A percentile compares a stretch with the other conserved stretches of the same genome.
Evolutionary conservation across 306 rosid species (phyloP).

Genomic region (Trifolium dubium): DNA sequence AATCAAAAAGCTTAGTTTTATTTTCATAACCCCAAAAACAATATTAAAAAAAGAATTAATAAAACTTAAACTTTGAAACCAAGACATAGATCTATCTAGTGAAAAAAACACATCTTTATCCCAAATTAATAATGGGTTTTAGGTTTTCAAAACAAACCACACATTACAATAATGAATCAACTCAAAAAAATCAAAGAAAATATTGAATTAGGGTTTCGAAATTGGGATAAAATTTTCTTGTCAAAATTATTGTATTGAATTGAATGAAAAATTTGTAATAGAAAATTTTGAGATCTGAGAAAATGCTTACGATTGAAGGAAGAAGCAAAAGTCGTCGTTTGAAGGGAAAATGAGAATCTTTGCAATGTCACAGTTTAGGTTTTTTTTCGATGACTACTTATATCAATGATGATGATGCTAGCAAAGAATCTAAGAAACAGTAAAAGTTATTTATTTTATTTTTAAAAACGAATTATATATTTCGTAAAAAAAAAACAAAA

Average conservation of each 20-base stretch:
- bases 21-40: not conserved
- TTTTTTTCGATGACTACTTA: not conserved
- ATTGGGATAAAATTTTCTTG: not conserved
- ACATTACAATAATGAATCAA: not conserved
- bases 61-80: not conserved
- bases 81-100: constrained; percentile 2
- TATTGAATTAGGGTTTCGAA: not conserved
- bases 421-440: not conserved
- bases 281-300: constrained; percentile 3
- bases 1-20: not conserved
- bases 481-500: too few species aligned
- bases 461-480: too few species aligned
- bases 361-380: not conserved
- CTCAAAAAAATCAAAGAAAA: too few species aligned
- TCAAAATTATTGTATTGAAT: not conserved
- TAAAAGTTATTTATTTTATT: too few species aligned
- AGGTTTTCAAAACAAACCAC: not conserved
- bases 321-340: constrained; percentile 2
- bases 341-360: not conserved
- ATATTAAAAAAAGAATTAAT: not conserved
- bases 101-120: not conserved
- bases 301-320: not conserved
- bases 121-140: not conserved
- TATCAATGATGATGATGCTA: not conserved
- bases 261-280: not conserved